These are phyloP conservation scores for Laguncularia racemosa DNA, from an alignment of 345 rosid species.

Conservation along the genomic window DNA sequence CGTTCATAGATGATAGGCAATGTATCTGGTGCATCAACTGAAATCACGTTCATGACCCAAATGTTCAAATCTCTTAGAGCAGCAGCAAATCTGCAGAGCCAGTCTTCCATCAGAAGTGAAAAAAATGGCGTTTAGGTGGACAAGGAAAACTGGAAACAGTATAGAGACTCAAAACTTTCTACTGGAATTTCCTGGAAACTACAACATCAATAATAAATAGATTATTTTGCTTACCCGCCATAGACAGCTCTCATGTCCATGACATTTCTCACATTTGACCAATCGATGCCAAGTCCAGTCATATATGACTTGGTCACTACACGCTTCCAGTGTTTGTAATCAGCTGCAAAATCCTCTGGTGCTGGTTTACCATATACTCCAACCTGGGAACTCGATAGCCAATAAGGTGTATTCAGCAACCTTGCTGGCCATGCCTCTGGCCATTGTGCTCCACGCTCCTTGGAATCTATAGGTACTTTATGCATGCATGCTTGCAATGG, in stretches of 20 bases:
- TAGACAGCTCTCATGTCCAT: conserved; percentile 98
- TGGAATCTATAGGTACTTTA: conserved; percentile 47
- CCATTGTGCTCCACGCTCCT: conserved; percentile 85
- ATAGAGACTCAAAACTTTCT: no score
- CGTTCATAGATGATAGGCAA: conserved; percentile 85
- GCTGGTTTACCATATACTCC: conserved; percentile 95
- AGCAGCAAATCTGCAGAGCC: conserved; percentile 71
- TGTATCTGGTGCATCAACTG: conserved; percentile 84
- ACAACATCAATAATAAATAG: not conserved
- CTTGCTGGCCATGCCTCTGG: conserved; percentile 92
- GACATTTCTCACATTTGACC: conserved; percentile 77
- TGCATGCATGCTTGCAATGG: conserved; percentile 92
- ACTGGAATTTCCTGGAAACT: no score
- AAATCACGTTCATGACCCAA: conserved; percentile 96
- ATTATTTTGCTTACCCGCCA: conserved; percentile 64
- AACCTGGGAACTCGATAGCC: conserved; percentile 74
- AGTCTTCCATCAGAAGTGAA: not conserved
- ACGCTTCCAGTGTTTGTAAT: conserved; percentile 80
- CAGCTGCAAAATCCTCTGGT: conserved; percentile 76
- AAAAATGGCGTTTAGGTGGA: not conserved
- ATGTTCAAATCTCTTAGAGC: conserved; percentile 72
- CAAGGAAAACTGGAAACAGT: no score
- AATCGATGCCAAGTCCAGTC: conserved; percentile 77
- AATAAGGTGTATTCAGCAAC: conserved; percentile 69
- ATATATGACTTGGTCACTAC: conserved; percentile 80